Conservation (phyloP, 164 flowering plant species). For the Cinnamomum micranthum region DNA sequence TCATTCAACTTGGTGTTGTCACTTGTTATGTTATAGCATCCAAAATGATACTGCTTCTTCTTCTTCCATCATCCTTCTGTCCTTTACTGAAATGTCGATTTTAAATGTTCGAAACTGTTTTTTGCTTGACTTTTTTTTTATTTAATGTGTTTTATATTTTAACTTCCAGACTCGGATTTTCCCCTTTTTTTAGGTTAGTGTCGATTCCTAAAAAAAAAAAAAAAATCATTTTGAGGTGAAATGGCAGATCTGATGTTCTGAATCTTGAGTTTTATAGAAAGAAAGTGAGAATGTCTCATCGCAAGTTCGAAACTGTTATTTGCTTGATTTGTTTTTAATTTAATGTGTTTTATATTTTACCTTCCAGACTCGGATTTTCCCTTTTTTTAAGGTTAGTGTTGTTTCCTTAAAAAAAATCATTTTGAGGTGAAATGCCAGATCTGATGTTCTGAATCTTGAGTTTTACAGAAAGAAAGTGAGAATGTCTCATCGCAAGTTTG, state of each 20-base stretch:
- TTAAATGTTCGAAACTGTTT: too few relatives aligned
- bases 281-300: constrained; percentile 45
- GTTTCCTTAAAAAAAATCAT: background rate
- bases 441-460: background rate
- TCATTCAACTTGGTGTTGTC: too few relatives aligned
- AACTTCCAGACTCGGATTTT: too few relatives aligned
- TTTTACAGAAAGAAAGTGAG: constrained; percentile 1
- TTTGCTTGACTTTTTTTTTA: too few relatives aligned
- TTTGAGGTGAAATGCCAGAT: background rate
- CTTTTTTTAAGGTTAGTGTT: background rate
- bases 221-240: background rate
- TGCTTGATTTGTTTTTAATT: too few relatives aligned
- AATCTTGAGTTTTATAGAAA: background rate
- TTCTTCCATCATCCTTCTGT: too few relatives aligned
- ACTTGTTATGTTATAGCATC: too few relatives aligned
- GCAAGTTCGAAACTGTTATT: constrained; percentile 30
- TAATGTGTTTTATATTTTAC: background rate
- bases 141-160: background rate
- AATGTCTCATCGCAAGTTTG: constrained; percentile 73
- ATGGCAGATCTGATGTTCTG: background rate
- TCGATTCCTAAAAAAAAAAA: background rate
- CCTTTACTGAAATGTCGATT: too few relatives aligned
- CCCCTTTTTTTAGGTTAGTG: too few relatives aligned
- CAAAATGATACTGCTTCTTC: too few relatives aligned
- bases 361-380: too few relatives aligned